phyloP scores from a whole-genome alignment of 2,329 filamentous ascomycete species.

The Diaporthe caulivora region DNA sequence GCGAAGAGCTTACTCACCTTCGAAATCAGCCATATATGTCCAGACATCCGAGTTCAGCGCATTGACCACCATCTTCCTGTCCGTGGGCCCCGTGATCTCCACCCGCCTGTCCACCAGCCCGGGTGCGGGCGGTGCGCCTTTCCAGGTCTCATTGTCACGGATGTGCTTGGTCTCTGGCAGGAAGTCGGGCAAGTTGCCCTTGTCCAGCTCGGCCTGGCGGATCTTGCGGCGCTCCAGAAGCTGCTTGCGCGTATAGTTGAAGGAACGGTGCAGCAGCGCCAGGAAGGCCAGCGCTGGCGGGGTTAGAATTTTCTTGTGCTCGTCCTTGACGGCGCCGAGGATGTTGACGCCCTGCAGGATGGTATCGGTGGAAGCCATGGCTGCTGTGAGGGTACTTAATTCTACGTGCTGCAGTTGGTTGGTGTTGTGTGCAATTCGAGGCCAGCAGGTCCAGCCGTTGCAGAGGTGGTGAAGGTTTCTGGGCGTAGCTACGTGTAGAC shows the following conservation, averaged over 20 bases:
- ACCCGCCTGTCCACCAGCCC: constrained; percentile 93
- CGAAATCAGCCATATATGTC: constrained; percentile 99
- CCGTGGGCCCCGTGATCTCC: constrained; percentile 97
- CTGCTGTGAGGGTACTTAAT: constrained; percentile 44
- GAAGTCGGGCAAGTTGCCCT: constrained; percentile 90
- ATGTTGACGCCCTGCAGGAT: constrained; percentile 91
- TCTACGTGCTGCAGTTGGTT: constrained; percentile 1
- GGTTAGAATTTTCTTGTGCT: constrained; percentile 90
- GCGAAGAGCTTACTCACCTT: constrained; percentile 71
- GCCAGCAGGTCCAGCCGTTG: constrained; percentile 32
- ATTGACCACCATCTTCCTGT: constrained; percentile 99
- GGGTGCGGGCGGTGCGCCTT: constrained; percentile 89
- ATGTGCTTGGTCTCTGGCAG: constrained; percentile 95
- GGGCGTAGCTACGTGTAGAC: background rate
- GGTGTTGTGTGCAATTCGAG: background rate
- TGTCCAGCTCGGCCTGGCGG: constrained; percentile 93
- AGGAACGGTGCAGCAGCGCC: constrained; percentile 92
- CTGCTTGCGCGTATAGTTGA: constrained; percentile 89
- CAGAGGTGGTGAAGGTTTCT: background rate
- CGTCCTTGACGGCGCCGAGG: constrained; percentile 81
- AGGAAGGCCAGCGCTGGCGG: constrained; percentile 93
- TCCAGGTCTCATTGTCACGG: constrained; percentile 94
- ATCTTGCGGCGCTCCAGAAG: constrained; percentile 88
- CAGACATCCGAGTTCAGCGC: constrained; percentile 95
- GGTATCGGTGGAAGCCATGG: constrained; percentile 77